Base-by-base conservation (phyloP, 306 rosid genomes). In the Fragaria vesca region DNA sequence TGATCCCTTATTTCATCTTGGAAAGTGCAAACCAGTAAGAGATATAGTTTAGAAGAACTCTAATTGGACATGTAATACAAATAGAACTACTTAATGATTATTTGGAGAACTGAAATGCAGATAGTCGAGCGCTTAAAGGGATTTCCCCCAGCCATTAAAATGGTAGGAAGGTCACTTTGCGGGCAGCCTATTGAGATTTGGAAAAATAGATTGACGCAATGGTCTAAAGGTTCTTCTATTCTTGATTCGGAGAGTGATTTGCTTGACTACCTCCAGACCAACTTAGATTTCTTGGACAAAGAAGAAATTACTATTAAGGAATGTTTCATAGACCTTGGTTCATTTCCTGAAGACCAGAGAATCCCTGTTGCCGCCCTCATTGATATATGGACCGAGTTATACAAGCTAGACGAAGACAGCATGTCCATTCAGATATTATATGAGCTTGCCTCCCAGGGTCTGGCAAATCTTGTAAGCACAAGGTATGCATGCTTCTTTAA, bases 321-420 rank as follows among this genome's bases (percentile, higher is more conserved):
- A 38, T 80, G 90, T 78, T 89, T 91, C 82, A 16, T 51, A 73
- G 90, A 91, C 81, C 76, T 91, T 24, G 79, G 86, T 69, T 82
- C 78, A 20, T 91, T 91, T 80, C 97, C 94, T 16, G 87, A 86
- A 69, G 91, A 77, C 47, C 89, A 87, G 40, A 87, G 83, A 80
- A 91, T 89, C 50, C 85, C 88, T 43, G 87, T 71, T 26, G 52
- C 86, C 55, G 79, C 86, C n/a, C 88, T 91, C 62, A 50, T 91
- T 65, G 91, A 90, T 84, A 86, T 89, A 60, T 89, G 89, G 87
- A 76, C 80, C 32, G 90, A 86, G 75, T 61, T 87, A 69, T 81
- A 71, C 50, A 80, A 67, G 34, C 76, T 84, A 30, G 77, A 83
- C 6, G 60, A 54, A 57, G 83, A 88, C 54, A 78, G 76, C 18